Conservation (phyloP, 2,329 filamentous ascomycete species). For the Epichloe uncinata region DNA sequence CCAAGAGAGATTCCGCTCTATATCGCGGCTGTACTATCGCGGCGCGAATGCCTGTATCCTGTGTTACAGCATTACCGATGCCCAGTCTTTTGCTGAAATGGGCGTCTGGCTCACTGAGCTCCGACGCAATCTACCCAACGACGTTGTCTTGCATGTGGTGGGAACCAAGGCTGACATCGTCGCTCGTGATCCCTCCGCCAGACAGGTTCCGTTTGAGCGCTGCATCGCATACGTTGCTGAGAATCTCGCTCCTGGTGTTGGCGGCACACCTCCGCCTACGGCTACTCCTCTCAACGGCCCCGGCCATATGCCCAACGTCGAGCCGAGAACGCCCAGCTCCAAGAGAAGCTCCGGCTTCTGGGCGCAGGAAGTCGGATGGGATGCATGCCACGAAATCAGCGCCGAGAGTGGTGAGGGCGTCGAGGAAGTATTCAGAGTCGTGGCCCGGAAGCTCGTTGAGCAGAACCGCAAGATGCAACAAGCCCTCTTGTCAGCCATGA, state of each 20-base stretch:
- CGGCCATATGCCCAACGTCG: conserved; percentile 19
- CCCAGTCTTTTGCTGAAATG: conserved; percentile 80
- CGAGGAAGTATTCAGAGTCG: conserved; percentile 84
- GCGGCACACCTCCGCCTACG: conserved; percentile 54
- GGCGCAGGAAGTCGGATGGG: conserved; percentile 90
- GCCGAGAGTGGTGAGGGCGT: conserved; percentile 91
- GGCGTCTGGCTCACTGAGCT: conserved; percentile 81
- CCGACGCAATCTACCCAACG: conserved; percentile 60
- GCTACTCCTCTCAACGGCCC: conserved; percentile 28
- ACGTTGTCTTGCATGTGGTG: conserved; percentile 85
- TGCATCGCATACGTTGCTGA: conserved; percentile 95
- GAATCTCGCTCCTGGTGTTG: conserved; percentile 62
- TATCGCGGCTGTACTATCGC: conserved; percentile 91
- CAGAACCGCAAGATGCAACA: conserved; percentile 51
- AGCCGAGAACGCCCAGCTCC: conserved; percentile 46
- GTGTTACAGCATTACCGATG: conserved; percentile 88
- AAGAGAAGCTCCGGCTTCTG: conserved; percentile 67
- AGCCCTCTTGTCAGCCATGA: conserved; percentile 41
- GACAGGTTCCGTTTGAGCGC: conserved; percentile 84
- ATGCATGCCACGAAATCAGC: conserved; percentile 93
- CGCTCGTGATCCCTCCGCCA: conserved; percentile 61
- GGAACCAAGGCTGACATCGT: conserved; percentile 91
- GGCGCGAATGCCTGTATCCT: conserved; percentile 88
- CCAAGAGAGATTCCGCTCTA: conserved; percentile 89
- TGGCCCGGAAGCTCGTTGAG: conserved; percentile 49